Conservation (phyloP, 257 asterid species). For the Cordia subcordata region DNA sequence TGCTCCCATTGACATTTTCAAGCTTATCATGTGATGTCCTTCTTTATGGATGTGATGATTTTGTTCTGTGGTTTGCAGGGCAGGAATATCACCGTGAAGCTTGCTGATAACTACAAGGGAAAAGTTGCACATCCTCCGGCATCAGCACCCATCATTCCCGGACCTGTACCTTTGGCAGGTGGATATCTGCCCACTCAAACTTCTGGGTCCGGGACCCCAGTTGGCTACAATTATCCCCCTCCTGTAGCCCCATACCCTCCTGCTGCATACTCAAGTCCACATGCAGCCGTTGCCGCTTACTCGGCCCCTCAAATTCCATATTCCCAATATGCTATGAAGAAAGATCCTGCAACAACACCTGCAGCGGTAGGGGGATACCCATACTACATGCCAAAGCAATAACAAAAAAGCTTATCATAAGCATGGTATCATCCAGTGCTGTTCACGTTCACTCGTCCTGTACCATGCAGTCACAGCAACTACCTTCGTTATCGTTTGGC, state of each 20-base stretch:
- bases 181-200: slow-evolving; percentile 40
- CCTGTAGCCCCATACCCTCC: slow-evolving; percentile 39
- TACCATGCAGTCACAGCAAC: background rate
- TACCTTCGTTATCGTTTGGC: too few relatives aligned
- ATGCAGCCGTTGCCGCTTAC: slow-evolving; percentile 35
- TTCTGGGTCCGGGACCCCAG: slow-evolving; percentile 28
- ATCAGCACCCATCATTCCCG: slow-evolving; percentile 40
- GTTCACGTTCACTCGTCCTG: background rate
- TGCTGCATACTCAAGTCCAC: slow-evolving; percentile 38
- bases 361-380: slow-evolving; percentile 53
- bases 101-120: slow-evolving; percentile 77
- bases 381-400: slow-evolving; percentile 67
- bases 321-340: slow-evolving; percentile 46
- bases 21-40: background rate
- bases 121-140: slow-evolving; percentile 44
- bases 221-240: slow-evolving; percentile 54
- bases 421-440: background rate
- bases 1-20: background rate
- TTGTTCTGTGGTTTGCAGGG: slow-evolving; percentile 43
- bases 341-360: slow-evolving; percentile 38
- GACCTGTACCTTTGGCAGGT: slow-evolving; percentile 37
- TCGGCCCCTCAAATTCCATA: slow-evolving; percentile 47
- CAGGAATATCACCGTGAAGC: slow-evolving; percentile 72
- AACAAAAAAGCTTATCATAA: slow-evolving; percentile 1
- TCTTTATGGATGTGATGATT: slow-evolving; percentile 1